These are phyloP conservation scores for Daldinia sp. DNA, from an alignment of 2,329 filamentous ascomycete genomes.

Conservation along the genomic window DNA sequence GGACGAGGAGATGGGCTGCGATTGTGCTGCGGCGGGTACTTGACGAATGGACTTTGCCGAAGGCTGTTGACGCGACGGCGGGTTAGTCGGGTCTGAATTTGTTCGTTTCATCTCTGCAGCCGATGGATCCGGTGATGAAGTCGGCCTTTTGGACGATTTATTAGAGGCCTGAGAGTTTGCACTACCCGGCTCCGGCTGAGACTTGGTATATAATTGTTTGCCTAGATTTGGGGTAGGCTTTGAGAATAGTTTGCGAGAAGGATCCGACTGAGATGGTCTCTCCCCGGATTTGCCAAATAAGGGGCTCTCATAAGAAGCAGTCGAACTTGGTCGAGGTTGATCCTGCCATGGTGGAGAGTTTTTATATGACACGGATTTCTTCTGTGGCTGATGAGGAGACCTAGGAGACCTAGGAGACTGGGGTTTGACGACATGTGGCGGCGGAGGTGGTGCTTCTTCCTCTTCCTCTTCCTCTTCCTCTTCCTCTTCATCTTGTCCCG, in stretches of 20 bases:
- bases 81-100: slow-evolving; percentile 29
- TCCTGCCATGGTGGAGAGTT: slow-evolving; percentile 29
- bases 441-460: slow-evolving; percentile 38
- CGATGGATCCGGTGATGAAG: slow-evolving; percentile 27
- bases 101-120: slow-evolving; percentile 30
- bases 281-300: slow-evolving; percentile 47
- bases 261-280: slow-evolving; percentile 42
- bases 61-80: slow-evolving; percentile 4
- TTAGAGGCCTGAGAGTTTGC: slow-evolving; percentile 2
- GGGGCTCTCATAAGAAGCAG: slow-evolving; percentile 45
- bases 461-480: slow-evolving; percentile 43
- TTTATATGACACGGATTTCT: slow-evolving; percentile 26
- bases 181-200: slow-evolving; percentile 24
- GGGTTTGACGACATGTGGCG: slow-evolving; percentile 45
- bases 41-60: slow-evolving; percentile 15
- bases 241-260: slow-evolving; percentile 45
- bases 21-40: not conserved
- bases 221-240: slow-evolving; percentile 34
- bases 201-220: slow-evolving; percentile 22
- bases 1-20: slow-evolving; percentile 20
- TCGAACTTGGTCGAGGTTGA: slow-evolving; percentile 28
- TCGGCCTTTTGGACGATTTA: slow-evolving; percentile 22
- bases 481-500: slow-evolving; percentile 43
- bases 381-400: slow-evolving; percentile 37
- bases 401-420: slow-evolving; percentile 42